Evolutionary conservation across 1,284 basidiomycete species (phyloP).

Genomic region (Leucoagaricus sp.): DNA sequence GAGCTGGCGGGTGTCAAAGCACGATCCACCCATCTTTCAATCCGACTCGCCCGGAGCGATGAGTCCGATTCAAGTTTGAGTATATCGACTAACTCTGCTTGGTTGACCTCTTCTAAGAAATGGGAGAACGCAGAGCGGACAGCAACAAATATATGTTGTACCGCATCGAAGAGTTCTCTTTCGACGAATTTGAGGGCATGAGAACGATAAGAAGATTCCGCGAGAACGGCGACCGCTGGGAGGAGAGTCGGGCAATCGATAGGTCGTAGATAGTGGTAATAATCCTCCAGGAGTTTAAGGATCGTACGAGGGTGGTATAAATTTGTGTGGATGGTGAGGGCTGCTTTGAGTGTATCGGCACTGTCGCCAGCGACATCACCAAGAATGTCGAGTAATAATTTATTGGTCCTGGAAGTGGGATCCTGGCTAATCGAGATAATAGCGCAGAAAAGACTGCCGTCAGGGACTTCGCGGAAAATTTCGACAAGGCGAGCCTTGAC

Average conservation of each 20-base stretch:
- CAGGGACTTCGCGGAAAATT: slow-evolving; percentile 51
- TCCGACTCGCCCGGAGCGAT: slow-evolving; percentile 41
- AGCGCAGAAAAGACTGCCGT: slow-evolving; percentile 43
- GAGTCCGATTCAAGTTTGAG: slow-evolving; percentile 41
- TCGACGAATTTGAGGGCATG: slow-evolving; percentile 47
- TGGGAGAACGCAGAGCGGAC: slow-evolving; percentile 46
- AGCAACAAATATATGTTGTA: slow-evolving; percentile 40
- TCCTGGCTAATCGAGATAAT: slow-evolving; percentile 42
- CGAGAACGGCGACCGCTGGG: slow-evolving; percentile 41
- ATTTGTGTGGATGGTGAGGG: slow-evolving; percentile 50
- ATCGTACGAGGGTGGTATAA: slow-evolving; percentile 38
- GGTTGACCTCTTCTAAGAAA: slow-evolving; percentile 42
- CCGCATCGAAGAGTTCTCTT: slow-evolving; percentile 50
- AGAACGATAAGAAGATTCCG: slow-evolving; percentile 29
- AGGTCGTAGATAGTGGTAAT: slow-evolving; percentile 57
- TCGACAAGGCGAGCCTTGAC: slow-evolving; percentile 44
- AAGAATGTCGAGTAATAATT: slow-evolving; percentile 39
- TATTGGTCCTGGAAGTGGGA: slow-evolving; percentile 24
- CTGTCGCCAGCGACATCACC: slow-evolving; percentile 44
- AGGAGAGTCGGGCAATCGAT: slow-evolving; percentile 51
- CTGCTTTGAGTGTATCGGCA: slow-evolving; percentile 52
- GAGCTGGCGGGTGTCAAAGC: slow-evolving; percentile 41
- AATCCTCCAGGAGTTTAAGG: slow-evolving; percentile 40
- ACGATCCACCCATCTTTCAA: slow-evolving; percentile 55
- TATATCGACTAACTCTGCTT: slow-evolving; percentile 45